Evolutionary conservation across 2,329 filamentous ascomycete species (phyloP), one percentile per base, ranked within the genome.

Genomic region (Neofusicoccum ribis): DNA sequence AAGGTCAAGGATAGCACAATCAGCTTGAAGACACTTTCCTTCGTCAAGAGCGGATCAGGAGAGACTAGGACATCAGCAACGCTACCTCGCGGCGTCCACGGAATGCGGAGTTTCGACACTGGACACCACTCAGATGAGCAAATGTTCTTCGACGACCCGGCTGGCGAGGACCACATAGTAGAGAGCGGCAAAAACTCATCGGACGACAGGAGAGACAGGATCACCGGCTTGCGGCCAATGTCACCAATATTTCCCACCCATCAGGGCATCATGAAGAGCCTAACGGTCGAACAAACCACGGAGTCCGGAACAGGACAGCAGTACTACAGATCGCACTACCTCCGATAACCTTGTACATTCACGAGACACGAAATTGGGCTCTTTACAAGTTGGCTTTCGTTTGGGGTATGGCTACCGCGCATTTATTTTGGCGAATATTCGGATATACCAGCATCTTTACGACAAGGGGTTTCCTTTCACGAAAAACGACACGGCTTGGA

Each of bases 111-210:
- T 23, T 46, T 60, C 27, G 56, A 60, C 6, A 34, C 56, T 2
- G 43, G 56, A 8, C 39, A 47, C 31, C 27, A 39, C 15, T n/a
- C 15, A 31, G 64, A 66, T 34, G 49, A 63, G 17, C 31, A 63
- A 37, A 23, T 61, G 20, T 61, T 66, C 20, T 63, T 63, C 39
- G 49, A 65, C 20, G 34, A 66, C 15, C 56, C 56, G 27, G 56
- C 43, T 17, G 56, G 56, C n/a, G 41, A 39, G 11, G 27, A 60
- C 1, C 4, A n/a, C n/a, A 7, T 37, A 2, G 17, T 27, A 2
- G 56, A 44, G 27, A 60, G 56, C 43, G n/a, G 56, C 3, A 60
- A 37, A 43, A 39, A 15, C 27, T 60, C 56, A 2, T 46, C 43
- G 20, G 56, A 60, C 27, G 56, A 20, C n/a, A 36, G 15, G 5